Base-by-base conservation (phyloP, 108 stramenopile genomes). In the Conticribra guillardii region DNA sequence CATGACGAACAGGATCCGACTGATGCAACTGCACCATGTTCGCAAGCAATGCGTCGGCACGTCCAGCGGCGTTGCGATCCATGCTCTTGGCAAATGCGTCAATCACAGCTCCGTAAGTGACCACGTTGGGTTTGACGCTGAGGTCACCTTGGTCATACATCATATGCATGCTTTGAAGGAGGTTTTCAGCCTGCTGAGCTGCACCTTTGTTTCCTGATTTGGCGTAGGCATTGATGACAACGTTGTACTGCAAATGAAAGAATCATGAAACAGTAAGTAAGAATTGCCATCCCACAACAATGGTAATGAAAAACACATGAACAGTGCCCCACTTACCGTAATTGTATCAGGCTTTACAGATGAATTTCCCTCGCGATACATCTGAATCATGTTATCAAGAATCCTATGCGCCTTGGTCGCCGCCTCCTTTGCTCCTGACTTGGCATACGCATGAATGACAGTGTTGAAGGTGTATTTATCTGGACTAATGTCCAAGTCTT, bases 401-500 rank as follows among this genome's bases (percentile, higher is more conserved):
- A 91, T 87, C 59, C 84, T 72, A 66, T 89, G 84, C 7, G 90
- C 87, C 63, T 88, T 85, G 37, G 81, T 48, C 22, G 90, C 90
- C 17, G 82, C 85, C 59, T 85, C 86, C 29, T 82, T 78, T 16
- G 61, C 66, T 0, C 86, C 90, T 41, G 76, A 60, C 71, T 89
- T 89, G 34, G 81, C 82, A 81, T 86, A 89, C 7, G 84, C 75
- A 69, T 87, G 83, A 71, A 90, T 90, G n/a, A 85, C 78, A 29
- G 85, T 87, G 59, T 85, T 90, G 64, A 85, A 93, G 34, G 89
- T 90, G 64, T 88, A 93, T 54, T 89, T 91, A 76, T 93, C 92
- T 11, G 89, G 92, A 51, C 70, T 72, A 30, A 89, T 77, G 49
- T 80, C 75, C 49, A 76, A 52, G 73, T 87, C 72, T 27, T 76